Percentiles rank a stretch among this genome's conserved stretches.
Evolutionary conservation across 768 basidiomycete genomes (phyloP).

Genomic region (Boletus reticuloceps): DNA sequence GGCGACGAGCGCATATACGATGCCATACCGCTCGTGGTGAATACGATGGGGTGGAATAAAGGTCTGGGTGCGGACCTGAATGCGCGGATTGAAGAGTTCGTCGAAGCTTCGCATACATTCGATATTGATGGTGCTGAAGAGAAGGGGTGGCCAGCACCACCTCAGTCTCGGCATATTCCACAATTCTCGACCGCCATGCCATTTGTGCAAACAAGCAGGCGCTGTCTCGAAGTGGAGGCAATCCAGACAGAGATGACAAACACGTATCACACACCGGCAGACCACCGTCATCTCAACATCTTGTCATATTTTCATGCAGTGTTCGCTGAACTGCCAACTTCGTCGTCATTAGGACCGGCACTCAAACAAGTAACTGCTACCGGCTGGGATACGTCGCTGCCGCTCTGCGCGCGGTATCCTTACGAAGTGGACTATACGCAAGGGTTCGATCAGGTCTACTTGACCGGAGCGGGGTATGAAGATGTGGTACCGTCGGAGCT

Average conservation of each 20-base stretch:
- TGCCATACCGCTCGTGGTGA: slow-evolving; percentile 80
- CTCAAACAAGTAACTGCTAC: slow-evolving; percentile 38
- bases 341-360: slow-evolving; percentile 14
- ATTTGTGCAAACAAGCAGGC: not conserved
- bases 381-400: slow-evolving; percentile 64
- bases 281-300: slow-evolving; percentile 66
- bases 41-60: slow-evolving; percentile 97
- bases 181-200: not conserved
- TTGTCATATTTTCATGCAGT: slow-evolving; percentile 76
- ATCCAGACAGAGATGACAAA: slow-evolving; percentile 38
- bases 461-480: slow-evolving; percentile 74
- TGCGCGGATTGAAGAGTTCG: slow-evolving; percentile 61
- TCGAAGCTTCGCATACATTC: slow-evolving; percentile 46
- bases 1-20: slow-evolving; percentile 46
- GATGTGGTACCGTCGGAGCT: slow-evolving; percentile 76
- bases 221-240: slow-evolving; percentile 34
- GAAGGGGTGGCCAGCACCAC: slow-evolving; percentile 16
- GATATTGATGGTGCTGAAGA: slow-evolving; percentile 23
- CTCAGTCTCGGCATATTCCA: slow-evolving; percentile 4
- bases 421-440: slow-evolving; percentile 62
- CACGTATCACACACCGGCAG: slow-evolving; percentile 44
- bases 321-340: slow-evolving; percentile 31
- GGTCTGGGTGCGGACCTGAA: slow-evolving; percentile 86
- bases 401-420: slow-evolving; percentile 67
- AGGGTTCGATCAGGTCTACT: slow-evolving; percentile 61